Evolutionary conservation across 495 filamentous ascomycete genomes (phyloP).

Genomic region (Mytilinidion resinicola): DNA sequence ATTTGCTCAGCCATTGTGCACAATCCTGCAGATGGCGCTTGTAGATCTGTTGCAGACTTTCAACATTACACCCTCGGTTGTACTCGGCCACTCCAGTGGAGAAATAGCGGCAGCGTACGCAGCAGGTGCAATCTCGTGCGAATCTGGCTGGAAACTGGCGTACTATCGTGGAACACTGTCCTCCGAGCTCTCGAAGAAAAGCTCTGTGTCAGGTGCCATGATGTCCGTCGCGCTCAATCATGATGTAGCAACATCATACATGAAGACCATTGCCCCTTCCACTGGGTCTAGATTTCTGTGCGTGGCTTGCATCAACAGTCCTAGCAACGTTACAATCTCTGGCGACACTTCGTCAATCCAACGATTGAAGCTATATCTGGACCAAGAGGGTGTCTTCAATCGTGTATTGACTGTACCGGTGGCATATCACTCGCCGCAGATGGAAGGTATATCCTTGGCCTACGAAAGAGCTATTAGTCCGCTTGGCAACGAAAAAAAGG

Average conservation of each 20-base stretch:
- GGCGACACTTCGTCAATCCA: slow-evolving; percentile 11
- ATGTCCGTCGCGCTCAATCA: not conserved
- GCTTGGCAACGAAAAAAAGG: not conserved
- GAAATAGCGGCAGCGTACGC: slow-evolving; percentile 21
- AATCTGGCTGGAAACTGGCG: slow-evolving; percentile 6
- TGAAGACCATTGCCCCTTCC: not conserved
- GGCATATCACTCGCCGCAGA: slow-evolving; percentile 22
- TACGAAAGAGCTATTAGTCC: not conserved
- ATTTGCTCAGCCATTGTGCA: slow-evolving; percentile 15
- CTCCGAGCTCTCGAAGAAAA: not conserved
- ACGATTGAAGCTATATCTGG: not conserved
- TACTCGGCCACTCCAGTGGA: slow-evolving; percentile 16
- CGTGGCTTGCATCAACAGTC: slow-evolving; percentile 5
- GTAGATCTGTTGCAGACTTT: slow-evolving; percentile 1
- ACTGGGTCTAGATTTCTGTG: not conserved
- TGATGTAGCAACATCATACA: not conserved
- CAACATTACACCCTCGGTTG: slow-evolving; percentile 1
- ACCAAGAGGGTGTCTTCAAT: not conserved
- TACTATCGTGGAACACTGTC: slow-evolving; percentile 9
- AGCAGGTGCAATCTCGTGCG: slow-evolving; percentile 3
- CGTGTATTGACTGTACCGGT: slow-evolving; percentile 2
- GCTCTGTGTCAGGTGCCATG: slow-evolving; percentile 3
- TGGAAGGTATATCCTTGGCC: not conserved
- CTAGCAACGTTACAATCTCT: slow-evolving; percentile 10
- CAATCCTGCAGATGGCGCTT: slow-evolving; percentile 17